phyloP scores from a whole-genome alignment of 495 filamentous ascomycete species.

The Aspergillus asperescens region DNA sequence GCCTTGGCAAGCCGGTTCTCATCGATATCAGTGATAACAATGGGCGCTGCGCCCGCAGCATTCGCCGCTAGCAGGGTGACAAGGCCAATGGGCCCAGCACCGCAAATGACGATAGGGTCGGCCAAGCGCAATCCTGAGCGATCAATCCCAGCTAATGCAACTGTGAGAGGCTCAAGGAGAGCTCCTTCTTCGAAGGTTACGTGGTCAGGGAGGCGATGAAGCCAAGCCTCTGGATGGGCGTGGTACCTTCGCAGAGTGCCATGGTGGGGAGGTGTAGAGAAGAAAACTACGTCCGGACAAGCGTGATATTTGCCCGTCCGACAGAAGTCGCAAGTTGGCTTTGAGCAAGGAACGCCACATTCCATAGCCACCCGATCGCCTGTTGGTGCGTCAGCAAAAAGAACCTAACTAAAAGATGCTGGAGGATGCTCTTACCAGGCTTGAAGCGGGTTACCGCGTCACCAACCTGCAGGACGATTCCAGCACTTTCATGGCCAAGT shows the following conservation, averaged over 20 bases:
- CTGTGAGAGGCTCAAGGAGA: constrained; percentile 62
- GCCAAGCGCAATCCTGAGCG: constrained; percentile 44
- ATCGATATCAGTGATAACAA: constrained; percentile 57
- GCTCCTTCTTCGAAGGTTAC: constrained; percentile 60
- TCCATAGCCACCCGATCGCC: constrained; percentile 68
- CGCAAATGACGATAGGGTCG: constrained; percentile 56
- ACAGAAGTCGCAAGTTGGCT: constrained; percentile 50
- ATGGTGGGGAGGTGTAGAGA: constrained; percentile 48
- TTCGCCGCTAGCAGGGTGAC: constrained; percentile 48
- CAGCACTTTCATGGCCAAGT: constrained; percentile 66
- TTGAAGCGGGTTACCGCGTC: constrained; percentile 21
- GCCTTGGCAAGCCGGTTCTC: constrained; percentile 48
- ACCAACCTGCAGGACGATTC: constrained; percentile 57
- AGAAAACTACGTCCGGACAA: constrained; percentile 61
- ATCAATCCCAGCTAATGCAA: constrained; percentile 60
- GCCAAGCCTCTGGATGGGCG: constrained; percentile 51
- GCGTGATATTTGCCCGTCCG: constrained; percentile 62
- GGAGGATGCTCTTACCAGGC: constrained; percentile 12
- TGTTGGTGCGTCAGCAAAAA: constrained; percentile 16
- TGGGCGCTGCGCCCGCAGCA: constrained; percentile 52
- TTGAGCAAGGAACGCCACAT: constrained; percentile 60
- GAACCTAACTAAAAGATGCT: neutral
- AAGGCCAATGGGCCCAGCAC: constrained; percentile 66
- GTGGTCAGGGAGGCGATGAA: constrained; percentile 49
- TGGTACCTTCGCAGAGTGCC: constrained; percentile 50